Evolutionary conservation across 179 eudicot species (phyloP).

Genomic region (Beta macrorhiza): DNA sequence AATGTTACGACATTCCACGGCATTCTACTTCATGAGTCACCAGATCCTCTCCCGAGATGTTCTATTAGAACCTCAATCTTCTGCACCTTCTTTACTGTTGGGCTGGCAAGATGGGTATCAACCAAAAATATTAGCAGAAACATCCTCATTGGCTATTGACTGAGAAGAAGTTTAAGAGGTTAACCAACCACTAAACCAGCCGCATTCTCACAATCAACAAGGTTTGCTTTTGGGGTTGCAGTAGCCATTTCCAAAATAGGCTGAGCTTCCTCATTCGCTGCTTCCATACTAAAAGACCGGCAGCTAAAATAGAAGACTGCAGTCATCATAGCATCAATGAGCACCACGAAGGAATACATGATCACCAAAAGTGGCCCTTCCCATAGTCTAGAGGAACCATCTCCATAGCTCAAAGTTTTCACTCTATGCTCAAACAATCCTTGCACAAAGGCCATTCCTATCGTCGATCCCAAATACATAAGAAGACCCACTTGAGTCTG

Average conservation of each 20-base stretch:
- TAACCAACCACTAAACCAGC: conserved; percentile 11
- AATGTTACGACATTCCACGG: conserved; percentile 3
- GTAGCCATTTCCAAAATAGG: conserved; percentile 68
- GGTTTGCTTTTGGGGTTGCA: conserved; percentile 29
- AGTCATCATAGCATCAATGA: conserved; percentile 84
- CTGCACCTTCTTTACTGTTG: conserved; percentile 1
- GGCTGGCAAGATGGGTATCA: conserved; percentile 5
- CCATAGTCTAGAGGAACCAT: conserved; percentile 82
- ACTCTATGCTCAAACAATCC: conserved; percentile 96
- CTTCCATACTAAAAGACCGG: conserved; percentile 67
- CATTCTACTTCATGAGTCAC: conserved; percentile 19
- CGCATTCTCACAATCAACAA: conserved; percentile 20
- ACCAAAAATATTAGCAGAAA: background rate
- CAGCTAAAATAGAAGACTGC: conserved; percentile 91
- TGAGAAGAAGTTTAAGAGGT: conserved; percentile 3
- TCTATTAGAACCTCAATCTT: background rate
- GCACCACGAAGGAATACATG: conserved; percentile 85
- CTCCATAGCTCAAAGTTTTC: conserved; percentile 82
- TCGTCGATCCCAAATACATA: conserved; percentile 81
- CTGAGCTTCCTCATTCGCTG: conserved; percentile 50
- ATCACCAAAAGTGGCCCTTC: conserved; percentile 92
- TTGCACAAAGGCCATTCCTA: conserved; percentile 85
- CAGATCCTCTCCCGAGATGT: conserved; percentile 7
- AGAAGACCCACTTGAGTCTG: conserved; percentile 93
- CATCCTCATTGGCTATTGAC: conserved; percentile 3